Percentiles rank a stretch among this genome's conserved stretches.
phyloP scores from a whole-genome alignment of 129 eudicot genomes.

The Centella asiatica region DNA sequence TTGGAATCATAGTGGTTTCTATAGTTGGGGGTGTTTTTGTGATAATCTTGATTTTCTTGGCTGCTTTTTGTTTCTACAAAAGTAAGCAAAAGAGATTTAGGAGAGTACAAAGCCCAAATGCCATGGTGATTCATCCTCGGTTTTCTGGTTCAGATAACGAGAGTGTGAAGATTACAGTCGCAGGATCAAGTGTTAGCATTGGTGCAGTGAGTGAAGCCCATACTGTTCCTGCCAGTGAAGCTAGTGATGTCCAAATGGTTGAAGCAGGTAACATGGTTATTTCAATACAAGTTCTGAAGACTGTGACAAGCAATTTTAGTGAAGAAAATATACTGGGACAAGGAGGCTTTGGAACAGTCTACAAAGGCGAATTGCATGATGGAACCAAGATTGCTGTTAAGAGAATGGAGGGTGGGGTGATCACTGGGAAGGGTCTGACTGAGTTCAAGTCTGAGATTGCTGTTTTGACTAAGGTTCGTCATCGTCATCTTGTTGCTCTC shows the following conservation, averaged over 20 bases:
- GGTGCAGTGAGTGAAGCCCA: slow-evolving; percentile 70
- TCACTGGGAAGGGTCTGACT: slow-evolving; percentile 65
- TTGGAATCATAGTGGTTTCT: slow-evolving; percentile 48
- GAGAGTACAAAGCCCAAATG: slow-evolving; percentile 87
- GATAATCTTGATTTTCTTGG: slow-evolving; percentile 36
- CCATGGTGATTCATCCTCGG: slow-evolving; percentile 87
- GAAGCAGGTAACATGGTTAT: slow-evolving; percentile 96
- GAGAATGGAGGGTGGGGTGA: slow-evolving; percentile 81
- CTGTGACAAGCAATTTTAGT: slow-evolving; percentile 77
- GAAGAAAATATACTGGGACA: slow-evolving; percentile 69
- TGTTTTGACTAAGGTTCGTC: slow-evolving; percentile 87
- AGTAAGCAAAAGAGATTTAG: slow-evolving; percentile 70
- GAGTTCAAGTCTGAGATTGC: slow-evolving; percentile 94
- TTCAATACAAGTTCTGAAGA: slow-evolving; percentile 85
- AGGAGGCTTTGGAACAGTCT: slow-evolving; percentile 97
- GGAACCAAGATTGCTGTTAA: slow-evolving; percentile 97
- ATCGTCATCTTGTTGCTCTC: slow-evolving; percentile 87
- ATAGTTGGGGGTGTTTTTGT: slow-evolving; percentile 53
- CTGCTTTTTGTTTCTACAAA: slow-evolving; percentile 67
- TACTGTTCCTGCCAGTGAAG: slow-evolving; percentile 44
- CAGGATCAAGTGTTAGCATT: slow-evolving; percentile 88
- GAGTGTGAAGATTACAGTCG: slow-evolving; percentile 87
- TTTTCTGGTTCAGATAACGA: slow-evolving; percentile 84
- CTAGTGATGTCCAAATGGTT: slow-evolving; percentile 77
- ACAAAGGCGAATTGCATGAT: slow-evolving; percentile 91